Evolutionary conservation across 2,329 filamentous ascomycete genomes (phyloP).

Genomic region (Thelonectria discophora): DNA sequence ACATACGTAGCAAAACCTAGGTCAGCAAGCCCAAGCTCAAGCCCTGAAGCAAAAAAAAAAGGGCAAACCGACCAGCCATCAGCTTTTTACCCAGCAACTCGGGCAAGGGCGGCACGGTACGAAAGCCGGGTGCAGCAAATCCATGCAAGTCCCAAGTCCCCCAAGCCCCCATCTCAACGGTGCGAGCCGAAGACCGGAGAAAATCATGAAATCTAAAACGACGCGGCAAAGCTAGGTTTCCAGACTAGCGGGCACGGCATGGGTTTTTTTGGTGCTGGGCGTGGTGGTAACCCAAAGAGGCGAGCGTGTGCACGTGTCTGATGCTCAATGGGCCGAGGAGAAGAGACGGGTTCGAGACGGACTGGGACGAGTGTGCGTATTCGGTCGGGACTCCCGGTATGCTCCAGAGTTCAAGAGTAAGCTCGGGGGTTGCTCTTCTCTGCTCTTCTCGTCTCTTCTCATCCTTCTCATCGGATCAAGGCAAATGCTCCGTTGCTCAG

Average conservation of each 20-base stretch:
- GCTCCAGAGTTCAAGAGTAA: not conserved
- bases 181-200: constrained; percentile 50
- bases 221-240: constrained; percentile 35
- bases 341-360: constrained; percentile 5
- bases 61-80: not conserved
- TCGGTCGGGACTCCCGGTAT: not conserved
- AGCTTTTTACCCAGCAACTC: not conserved
- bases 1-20: not conserved
- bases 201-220: constrained; percentile 44
- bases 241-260: too few species aligned
- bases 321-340: constrained; percentile 44
- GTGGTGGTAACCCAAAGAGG: constrained; percentile 4
- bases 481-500: constrained; percentile 3
- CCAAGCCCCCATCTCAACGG: constrained; percentile 47
- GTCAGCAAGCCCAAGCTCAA: too few species aligned
- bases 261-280: too few species aligned
- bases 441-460: too few species aligned
- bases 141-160: too few species aligned
- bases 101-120: constrained; percentile 27
- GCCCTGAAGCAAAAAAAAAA: not conserved
- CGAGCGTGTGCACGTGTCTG: constrained; percentile 47
- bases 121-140: constrained; percentile 16
- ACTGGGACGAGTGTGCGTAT: not conserved
- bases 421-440: too few species aligned
- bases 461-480: not conserved